Percentiles rank a stretch among this genome's conserved stretches.
Evolutionary conservation across 2,329 filamentous ascomycete genomes (phyloP).

Genomic region (Xylariaceae sp.): DNA sequence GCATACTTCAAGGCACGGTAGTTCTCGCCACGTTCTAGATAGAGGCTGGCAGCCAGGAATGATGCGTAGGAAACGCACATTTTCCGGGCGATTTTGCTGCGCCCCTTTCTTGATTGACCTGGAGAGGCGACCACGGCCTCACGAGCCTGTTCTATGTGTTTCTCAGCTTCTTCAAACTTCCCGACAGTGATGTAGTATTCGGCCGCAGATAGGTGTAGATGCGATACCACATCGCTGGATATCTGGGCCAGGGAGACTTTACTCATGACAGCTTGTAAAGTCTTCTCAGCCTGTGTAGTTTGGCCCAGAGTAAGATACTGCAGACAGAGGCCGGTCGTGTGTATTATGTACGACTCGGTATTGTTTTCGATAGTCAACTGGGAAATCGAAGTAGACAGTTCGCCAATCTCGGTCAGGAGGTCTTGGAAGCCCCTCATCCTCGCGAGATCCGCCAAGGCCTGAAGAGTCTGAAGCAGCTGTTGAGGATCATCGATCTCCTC

Average conservation of each 20-base stretch:
- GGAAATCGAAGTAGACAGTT: conserved; percentile 43
- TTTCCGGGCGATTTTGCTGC: conserved; percentile 42
- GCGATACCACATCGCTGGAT: conserved; percentile 39
- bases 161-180: conserved; percentile 55
- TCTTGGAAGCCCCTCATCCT: conserved; percentile 46
- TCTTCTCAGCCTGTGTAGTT: conserved; percentile 44
- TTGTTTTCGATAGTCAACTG: conserved; percentile 31
- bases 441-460: conserved; percentile 47
- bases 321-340: conserved; percentile 45
- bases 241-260: conserved; percentile 42
- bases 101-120: conserved; percentile 30
- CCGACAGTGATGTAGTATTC: conserved; percentile 69
- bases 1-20: conserved; percentile 54
- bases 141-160: conserved; percentile 38
- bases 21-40: conserved; percentile 56
- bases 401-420: conserved; percentile 43
- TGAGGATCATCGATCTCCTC: conserved; percentile 45
- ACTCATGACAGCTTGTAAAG: conserved; percentile 49
- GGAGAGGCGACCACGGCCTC: conserved; percentile 30
- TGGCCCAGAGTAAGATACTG: conserved; percentile 52
- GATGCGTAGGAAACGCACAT: conserved; percentile 54
- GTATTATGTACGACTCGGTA: conserved; percentile 39
- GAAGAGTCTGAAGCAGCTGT: conserved; percentile 45
- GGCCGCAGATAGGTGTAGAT: conserved; percentile 64
- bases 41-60: conserved; percentile 60